A percentile compares a stretch with the other conserved stretches of the same genome.
phyloP scores from a whole-genome alignment of 257 asterid species.

The Vinca minor region DNA sequence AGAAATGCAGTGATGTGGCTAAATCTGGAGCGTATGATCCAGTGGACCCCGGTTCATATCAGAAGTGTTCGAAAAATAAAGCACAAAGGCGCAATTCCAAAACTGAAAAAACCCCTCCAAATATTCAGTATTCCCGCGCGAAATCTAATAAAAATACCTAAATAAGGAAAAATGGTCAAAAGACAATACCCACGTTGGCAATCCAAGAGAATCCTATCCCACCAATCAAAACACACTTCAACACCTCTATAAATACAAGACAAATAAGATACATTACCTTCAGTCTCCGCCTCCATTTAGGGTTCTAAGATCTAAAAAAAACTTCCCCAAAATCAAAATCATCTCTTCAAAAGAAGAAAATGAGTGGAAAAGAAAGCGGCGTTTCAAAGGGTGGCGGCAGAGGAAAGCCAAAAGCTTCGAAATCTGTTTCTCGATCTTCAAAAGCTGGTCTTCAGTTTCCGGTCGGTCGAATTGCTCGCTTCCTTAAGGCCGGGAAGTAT shows the following conservation, averaged over 20 bases:
- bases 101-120: conserved; percentile 2
- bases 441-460: conserved; percentile 17
- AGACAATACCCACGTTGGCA: conserved; percentile 6
- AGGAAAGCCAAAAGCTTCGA: conserved; percentile 9
- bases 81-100: too few relatives aligned
- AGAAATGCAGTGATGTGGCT: too few relatives aligned
- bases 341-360: neutral
- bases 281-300: neutral
- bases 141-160: neutral
- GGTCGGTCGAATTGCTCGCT: conserved; percentile 11
- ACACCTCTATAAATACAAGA: neutral
- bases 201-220: neutral
- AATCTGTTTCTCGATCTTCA: conserved; percentile 15
- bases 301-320: neutral
- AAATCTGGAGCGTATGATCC: too few relatives aligned
- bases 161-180: neutral
- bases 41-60: too few relatives aligned
- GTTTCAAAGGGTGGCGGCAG: conserved; percentile 14
- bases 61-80: too few relatives aligned
- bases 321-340: neutral
- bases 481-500: conserved; percentile 17
- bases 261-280: too few relatives aligned
- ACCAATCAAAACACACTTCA: conserved; percentile 1
- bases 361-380: conserved; percentile 3
- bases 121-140: neutral